These are phyloP conservation scores for Coemansia javaensis DNA, from an alignment of 192 early-diverging fungal genomes.

Conservation along the genomic window DNA sequence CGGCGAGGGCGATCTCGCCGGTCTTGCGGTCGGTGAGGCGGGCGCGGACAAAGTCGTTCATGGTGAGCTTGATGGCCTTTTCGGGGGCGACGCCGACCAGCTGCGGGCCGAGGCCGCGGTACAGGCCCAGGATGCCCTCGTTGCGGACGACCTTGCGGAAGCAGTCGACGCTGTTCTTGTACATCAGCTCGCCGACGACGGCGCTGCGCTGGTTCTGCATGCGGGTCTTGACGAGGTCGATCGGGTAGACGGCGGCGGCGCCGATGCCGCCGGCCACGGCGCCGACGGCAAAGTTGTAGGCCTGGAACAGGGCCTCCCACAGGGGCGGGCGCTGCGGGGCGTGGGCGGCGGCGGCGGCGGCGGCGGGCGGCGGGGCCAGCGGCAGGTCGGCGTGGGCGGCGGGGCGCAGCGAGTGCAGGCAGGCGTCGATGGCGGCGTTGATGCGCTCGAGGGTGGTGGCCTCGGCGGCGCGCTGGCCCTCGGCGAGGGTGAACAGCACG, in stretches of 20 bases:
- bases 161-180: constrained; percentile 95
- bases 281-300: constrained; percentile 75
- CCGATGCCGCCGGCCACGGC: constrained; percentile 91
- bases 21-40: constrained; percentile 62
- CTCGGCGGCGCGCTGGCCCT: constrained; percentile 18
- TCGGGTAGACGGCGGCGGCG: constrained; percentile 92
- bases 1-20: constrained; percentile 68
- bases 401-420: constrained; percentile 24
- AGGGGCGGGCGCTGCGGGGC: constrained; percentile 2
- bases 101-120: constrained; percentile 89
- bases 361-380: constrained; percentile 1
- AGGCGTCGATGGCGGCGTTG: constrained; percentile 14
- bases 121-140: constrained; percentile 85
- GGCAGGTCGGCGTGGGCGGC: constrained; percentile 7
- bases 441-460: constrained; percentile 14
- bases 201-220: constrained; percentile 97
- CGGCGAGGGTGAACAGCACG: constrained; percentile 44
- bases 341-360: not conserved
- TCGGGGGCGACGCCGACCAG: constrained; percentile 95
- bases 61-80: constrained; percentile 96
- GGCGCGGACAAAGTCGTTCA: constrained; percentile 87
- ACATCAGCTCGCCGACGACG: constrained; percentile 84
- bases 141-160: constrained; percentile 91
- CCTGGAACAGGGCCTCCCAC: constrained; percentile 54
- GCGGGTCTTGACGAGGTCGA: constrained; percentile 96